Evolutionary conservation across 2,329 filamentous ascomycete genomes (phyloP), one percentile per base, ranked within the genome.

Genomic region (Colletotrichum limetticola): DNA sequence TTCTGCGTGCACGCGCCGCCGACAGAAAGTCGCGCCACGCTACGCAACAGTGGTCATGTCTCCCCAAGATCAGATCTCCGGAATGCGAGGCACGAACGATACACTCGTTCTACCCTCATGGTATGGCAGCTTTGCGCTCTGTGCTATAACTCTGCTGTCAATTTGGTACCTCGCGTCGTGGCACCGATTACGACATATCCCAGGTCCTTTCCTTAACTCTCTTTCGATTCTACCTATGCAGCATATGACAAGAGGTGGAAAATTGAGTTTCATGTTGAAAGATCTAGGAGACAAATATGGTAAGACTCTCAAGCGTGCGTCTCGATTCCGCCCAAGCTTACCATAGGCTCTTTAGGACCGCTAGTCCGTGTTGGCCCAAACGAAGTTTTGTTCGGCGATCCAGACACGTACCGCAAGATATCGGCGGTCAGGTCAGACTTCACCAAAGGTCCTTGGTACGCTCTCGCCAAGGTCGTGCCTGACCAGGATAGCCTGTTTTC

Each of bases 151-250:
- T 2, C 16, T 60, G 26, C 3, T 64, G 1, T 24, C 53, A 4
- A 14, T 32, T 24, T 72, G 70, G 70, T 72, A 69, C 24, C 52
- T 60, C 1, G 24, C 0, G 1, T 69, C 70, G 1, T 82, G 80
- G 79, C 75, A 79, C 49, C 79, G 79, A 19, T 75, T 83, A 24
- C 80, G 77, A 1, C 79, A 82, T 56, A 67, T 82, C 12, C 81
- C 80, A 0, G 81, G 81, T 0, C 81, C 81, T 0, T 78, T 79
- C 24, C 76, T 77, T 60, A 78, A 78, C 14, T 76, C 76, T 4
- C 73, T 82, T 52, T 81, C 80, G 30, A 80, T 80, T 28, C 74
- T 74, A 9, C 81, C 80, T 73, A 77, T 82, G 69, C 73, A 79
- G 32, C 12, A 32, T 24, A 68, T 63, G 61, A 69, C 66, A 14